Evolutionary conservation across 352 stramenopile genomes (phyloP).

Genomic region (Globisporangium splendens): DNA sequence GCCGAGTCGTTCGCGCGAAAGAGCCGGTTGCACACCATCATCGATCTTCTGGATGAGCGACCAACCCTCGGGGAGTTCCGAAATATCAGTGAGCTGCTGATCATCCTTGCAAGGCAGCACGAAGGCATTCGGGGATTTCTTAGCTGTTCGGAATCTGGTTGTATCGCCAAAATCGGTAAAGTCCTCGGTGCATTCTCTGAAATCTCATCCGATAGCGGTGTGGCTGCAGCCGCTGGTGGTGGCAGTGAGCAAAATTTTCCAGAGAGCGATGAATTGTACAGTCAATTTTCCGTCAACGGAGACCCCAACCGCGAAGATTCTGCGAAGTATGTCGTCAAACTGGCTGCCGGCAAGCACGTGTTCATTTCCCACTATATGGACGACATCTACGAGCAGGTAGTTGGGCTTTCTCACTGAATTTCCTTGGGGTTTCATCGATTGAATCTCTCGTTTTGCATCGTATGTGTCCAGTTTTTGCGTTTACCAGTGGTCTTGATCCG

Average conservation of each 20-base stretch:
- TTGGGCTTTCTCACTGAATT: too few species aligned
- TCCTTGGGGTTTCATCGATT: too few species aligned
- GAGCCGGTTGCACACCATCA: conserved; percentile 10
- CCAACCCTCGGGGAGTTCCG: conserved; percentile 11
- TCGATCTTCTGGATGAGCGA: conserved; percentile 5
- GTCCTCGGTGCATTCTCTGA: conserved; percentile 15
- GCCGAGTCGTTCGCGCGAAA: conserved; percentile 5
- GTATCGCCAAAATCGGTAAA: conserved; percentile 9
- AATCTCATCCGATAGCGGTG: conserved; percentile 2
- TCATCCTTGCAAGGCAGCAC: conserved; percentile 4
- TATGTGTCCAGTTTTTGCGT: conserved; percentile 8
- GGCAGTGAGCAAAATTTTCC: not conserved
- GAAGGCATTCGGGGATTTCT: conserved; percentile 14
- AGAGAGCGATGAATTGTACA: not conserved
- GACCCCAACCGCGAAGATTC: not conserved
- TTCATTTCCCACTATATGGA: conserved; percentile 31
- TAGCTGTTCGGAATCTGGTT: conserved; percentile 4
- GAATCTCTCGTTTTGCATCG: not conserved
- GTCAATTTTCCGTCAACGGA: not conserved
- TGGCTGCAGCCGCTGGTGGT: not conserved
- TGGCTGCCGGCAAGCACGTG: conserved; percentile 14
- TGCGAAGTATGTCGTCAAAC: conserved; percentile 13
- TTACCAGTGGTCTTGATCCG: conserved; percentile 6
- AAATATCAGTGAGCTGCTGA: conserved; percentile 6
- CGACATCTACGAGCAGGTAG: conserved; percentile 32